Conservation (phyloP, 192 early-diverging fungal species). For the Rhizophagus prolifer region DNA sequence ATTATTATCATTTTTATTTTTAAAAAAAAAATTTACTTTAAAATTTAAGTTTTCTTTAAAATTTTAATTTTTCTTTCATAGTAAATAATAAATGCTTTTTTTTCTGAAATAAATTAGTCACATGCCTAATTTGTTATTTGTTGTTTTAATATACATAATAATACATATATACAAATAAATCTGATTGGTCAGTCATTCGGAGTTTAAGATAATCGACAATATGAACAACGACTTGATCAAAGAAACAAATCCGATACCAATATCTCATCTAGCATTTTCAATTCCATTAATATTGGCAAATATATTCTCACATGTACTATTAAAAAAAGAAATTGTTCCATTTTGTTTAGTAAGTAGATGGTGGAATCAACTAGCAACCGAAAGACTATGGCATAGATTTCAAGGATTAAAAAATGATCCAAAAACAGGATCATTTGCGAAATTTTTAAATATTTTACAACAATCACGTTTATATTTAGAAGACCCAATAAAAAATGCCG, state of each 20-base stretch:
- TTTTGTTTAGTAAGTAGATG: constrained; percentile 8
- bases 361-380: constrained; percentile 27
- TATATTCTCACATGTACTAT: background rate
- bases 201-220: background rate
- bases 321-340: background rate
- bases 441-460: background rate
- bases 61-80: too few species aligned
- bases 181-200: too few species aligned
- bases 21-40: constrained; percentile 10
- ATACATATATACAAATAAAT: too few species aligned
- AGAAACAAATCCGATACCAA: background rate
- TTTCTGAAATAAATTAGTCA: too few species aligned
- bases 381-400: constrained; percentile 25
- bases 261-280: constrained; percentile 16
- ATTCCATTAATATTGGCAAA: constrained; percentile 16
- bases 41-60: too few species aligned
- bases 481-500: background rate
- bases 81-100: too few species aligned
- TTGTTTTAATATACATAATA: too few species aligned
- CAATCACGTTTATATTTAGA: background rate
- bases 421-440: constrained; percentile 1
- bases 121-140: too few species aligned
- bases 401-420: constrained; percentile 9
- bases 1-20: constrained; percentile 2
- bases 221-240: background rate